Base-by-base conservation (phyloP, 108 stramenopile species). In the Discostella pseudostelligera region DNA sequence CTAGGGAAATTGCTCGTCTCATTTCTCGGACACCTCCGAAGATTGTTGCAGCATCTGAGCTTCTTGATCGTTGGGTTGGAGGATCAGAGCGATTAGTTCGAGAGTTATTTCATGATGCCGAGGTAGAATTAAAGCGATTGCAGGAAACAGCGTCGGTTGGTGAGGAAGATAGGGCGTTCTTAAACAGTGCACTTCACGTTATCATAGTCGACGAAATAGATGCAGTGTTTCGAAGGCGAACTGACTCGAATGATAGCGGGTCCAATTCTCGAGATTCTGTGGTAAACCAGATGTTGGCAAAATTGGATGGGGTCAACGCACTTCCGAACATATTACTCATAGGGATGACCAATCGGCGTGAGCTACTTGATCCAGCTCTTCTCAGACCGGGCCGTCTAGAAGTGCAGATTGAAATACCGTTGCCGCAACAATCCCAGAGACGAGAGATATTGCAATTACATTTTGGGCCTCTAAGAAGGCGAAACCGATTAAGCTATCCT, bases 51-150 rank as follows among this genome's bases (percentile, higher is more conserved):
- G 94, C 91, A 20, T 94, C 95, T 11, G 93, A 99, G 76, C 81
- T 99, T 37, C 83, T 99, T 50, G 96, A 99, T 81, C 91, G 96
- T 67, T 99, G 96, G 92, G 97, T 99, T 12, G 98, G 97, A 17
- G 96, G 96, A 60, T 82, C 82, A 19, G 97, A 97, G 56, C 92
- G 96, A 26, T 67, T 95, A 4, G 89, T 99, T 17, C 81, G 97
- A 51, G 94, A 84, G 29, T 74, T 99, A 72, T 99, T 99, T 79
- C 82, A 85, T 19, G 96, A 96, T 56, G 98, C 98, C 19, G 92
- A 94, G 68, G 90, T 84, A 48, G 85, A 88, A 60, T 62, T 87
- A 10, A 21, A 40, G 8, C 29, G 60, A 25, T 75, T 66, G 42
- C 45, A 32, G 36, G 20, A 54, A 26, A 79, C 75, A 21, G 84